Evolutionary conservation across 2,329 filamentous ascomycete genomes (phyloP), one percentile per base, ranked within the genome.

Genomic region (Metarhizium album): DNA sequence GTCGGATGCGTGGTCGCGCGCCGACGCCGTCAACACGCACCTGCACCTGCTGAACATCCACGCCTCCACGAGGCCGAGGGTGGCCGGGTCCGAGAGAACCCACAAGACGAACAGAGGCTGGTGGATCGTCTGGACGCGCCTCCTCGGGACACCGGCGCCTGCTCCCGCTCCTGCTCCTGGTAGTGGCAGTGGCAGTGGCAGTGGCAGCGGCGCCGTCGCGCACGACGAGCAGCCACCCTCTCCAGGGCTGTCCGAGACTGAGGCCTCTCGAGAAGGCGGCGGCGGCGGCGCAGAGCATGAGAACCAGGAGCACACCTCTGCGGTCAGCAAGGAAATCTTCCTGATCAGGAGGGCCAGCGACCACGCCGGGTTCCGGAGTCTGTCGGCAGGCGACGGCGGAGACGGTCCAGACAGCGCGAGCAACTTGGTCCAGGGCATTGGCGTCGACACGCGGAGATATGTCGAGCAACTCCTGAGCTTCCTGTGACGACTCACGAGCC

Each of bases 391-490:
- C 58, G 52, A 69, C 54, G 61, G 69, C 14, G 58, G 67, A 45
- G 60, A 74, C 51, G 70, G 78, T 73, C 59, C 74, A 43, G 78
- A 76, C 23, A 79, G 79, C 3, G 78, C 82, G 1, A 76, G 74
- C 20, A 76, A 76, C 50, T 65, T 89, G 56, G 81, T 79, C 0
- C 82, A 87, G 60, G 86, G 86, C 0, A 87, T 90, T 55, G 86
- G 86, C 0, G 75, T 90, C 33, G 86, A 90, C 70, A 87, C 86
- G 29, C 76, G 82, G 64, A 78, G 77, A 62, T 90, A 90, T 64
- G 80, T 90, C 3, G 86, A 90, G 64, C 82, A 81, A 1, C 63
- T 90, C 51, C 68, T 90, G 64, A 87, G 75, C 60, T 64, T 89
- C 60, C 53, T 70, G 31, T 69, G 53, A 56, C 29, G 20, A 31